Evolutionary conservation across 331 rosid genomes (phyloP), one percentile per base, ranked within the genome.

Genomic region (Arachis monticola): DNA sequence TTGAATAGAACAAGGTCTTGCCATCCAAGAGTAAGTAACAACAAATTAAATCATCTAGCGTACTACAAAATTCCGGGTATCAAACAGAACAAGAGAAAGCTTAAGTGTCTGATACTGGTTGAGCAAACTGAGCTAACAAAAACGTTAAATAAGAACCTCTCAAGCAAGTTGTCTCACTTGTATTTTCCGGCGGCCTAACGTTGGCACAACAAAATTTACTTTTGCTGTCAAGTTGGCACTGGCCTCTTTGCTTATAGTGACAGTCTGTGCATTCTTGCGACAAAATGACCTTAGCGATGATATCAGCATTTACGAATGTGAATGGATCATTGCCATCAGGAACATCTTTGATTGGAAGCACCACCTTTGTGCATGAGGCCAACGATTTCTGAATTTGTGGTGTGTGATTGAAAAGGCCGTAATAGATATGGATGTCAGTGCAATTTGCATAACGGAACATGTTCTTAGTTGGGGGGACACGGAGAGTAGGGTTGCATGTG

Each of bases 281-380:
- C 17, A 74, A 0, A 0, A 0, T 0, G 12, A 85, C 50, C 2
- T 0, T 0, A 64, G 53, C 10, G 0, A 0, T 0, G 63, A 78
- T 3, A 30, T 38, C 73, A 5, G 81, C 77, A 6, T 79, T 74
- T 10, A 84, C 0, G 6, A 84, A 74, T 5, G 79, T 46, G 51
- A 81, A 84, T 1, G 85, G 85, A 60, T 77, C 75, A 0, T 0
- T 0, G 9, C 10, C 1, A 41, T 40, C 80, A 55, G 76, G 51
- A 4, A 70, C 12, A 38, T 75, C 82, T 46, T 72, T 78, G 45
- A 38, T 6, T 1, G 88, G 93, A 69, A 86, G 81, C 13, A 1
- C 14, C 58, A 72, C 44, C 17, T 5, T 47, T 8, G 81, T 30
- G 60, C 96, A 85, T 6, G 11, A 5, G 1, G 9, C 3, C 40